phyloP scores from a whole-genome alignment of 495 filamentous ascomycete genomes.

The Patellaria atrata region DNA sequence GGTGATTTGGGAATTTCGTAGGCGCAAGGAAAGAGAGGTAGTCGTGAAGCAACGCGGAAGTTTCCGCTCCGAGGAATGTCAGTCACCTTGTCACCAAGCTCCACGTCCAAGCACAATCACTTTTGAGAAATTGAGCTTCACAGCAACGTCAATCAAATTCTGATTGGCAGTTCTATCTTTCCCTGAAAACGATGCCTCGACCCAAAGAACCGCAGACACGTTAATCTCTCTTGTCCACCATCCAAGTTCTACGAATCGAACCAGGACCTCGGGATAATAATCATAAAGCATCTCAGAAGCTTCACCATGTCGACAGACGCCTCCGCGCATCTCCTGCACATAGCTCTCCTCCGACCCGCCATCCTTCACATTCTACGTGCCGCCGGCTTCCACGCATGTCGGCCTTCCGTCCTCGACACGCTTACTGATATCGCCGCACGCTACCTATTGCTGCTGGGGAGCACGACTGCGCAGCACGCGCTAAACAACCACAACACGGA shows the following conservation, averaged over 20 bases:
- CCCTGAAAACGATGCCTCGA: not conserved
- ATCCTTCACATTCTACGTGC: slow-evolving; percentile 79
- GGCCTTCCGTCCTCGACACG: slow-evolving; percentile 62
- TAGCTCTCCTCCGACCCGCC: slow-evolving; percentile 64
- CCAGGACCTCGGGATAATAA: not conserved
- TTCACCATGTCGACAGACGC: not conserved
- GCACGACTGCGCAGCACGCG: slow-evolving; percentile 47
- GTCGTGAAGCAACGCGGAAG: no score
- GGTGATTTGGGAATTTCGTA: no score
- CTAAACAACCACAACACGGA: slow-evolving; percentile 33
- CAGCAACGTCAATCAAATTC: not conserved
- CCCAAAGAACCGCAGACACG: no score
- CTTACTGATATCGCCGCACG: slow-evolving; percentile 59
- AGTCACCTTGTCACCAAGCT: no score
- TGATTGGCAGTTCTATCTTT: not conserved
- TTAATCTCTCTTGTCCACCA: not conserved
- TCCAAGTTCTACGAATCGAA: not conserved
- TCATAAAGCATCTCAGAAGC: not conserved
- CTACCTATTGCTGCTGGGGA: slow-evolving; percentile 56
- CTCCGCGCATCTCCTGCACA: slow-evolving; percentile 38
- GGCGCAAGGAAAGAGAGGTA: no score
- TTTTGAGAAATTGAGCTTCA: slow-evolving; percentile 2
- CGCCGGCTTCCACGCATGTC: slow-evolving; percentile 64
- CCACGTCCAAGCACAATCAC: no score
- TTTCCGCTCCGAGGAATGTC: no score